Evolutionary conservation across 2,329 filamentous ascomycete species (phyloP), one percentile per base, ranked within the genome.

Genomic region (Diaporthe nobilis): DNA sequence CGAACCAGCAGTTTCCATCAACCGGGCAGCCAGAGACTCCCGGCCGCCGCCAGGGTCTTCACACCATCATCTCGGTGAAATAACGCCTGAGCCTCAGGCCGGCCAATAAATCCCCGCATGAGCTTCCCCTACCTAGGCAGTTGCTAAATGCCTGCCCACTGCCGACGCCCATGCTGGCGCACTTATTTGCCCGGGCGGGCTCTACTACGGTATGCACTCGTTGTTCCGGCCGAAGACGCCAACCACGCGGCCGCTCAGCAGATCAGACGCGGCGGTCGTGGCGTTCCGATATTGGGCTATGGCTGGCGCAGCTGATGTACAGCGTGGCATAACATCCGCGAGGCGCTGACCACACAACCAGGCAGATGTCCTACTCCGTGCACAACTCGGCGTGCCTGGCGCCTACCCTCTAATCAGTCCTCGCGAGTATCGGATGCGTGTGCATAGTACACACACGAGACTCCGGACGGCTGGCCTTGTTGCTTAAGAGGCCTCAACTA

Each of bases 31-130:
- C 71, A 53, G 25, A 65, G 47, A 22, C 31, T 53, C 37, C 71
- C 34, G 71, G 37, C 71, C 71, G 58, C 28, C 15, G 25, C 58
- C 47, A 65, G 58, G 58, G 71, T 65, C 58, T 44, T 63, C 71
- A 73, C 71, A 44, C 73, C 73, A 72, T 47, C 68, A 63, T 71
- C 37, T 65, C 28, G 58, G 74, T 73, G 68, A 58, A 65, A 67
- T 67, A 51, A 34, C 39, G n/a, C 68, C 34, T 47, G 47, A 75
- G 42, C 39, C 57, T 44, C 49, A 57, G 51, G 31, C 51, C 49
- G 58, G 31, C 74, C 74, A 75, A 73, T 75, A 57, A 53, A 28
- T 28, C 49, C 51, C 57, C 51, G 51, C 6, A 47, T 15, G 39
- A 37, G 37, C 44, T 53, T 34, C 39, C 25, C 68, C 39, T 73